These are phyloP conservation scores for Mycena indigotica DNA, from an alignment of 768 basidiomycete genomes.

Conservation along the genomic window DNA sequence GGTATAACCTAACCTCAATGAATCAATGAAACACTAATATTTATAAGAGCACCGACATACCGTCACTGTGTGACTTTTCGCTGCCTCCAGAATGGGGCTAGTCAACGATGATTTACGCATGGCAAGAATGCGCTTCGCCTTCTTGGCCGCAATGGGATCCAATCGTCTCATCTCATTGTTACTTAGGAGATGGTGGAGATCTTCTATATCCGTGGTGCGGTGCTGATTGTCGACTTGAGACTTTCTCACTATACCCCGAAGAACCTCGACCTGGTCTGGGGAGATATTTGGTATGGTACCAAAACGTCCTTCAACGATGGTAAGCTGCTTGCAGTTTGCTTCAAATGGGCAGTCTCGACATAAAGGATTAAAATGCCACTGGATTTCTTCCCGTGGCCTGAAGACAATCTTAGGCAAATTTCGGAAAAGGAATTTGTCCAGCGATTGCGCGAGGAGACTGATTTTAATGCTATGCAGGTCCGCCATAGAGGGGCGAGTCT, in stretches of 20 bases:
- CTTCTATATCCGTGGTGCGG: slow-evolving; percentile 47
- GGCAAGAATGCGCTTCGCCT: slow-evolving; percentile 42
- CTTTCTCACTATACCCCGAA: slow-evolving; percentile 41
- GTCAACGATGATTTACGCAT: slow-evolving; percentile 11
- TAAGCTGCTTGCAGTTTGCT: slow-evolving; percentile 36
- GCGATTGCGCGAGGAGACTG: slow-evolving; percentile 40
- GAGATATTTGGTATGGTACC: slow-evolving; percentile 53
- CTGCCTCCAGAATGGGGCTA: slow-evolving; percentile 46
- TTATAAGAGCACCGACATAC: slow-evolving; percentile 27
- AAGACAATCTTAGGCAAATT: slow-evolving; percentile 44
- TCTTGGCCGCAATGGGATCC: slow-evolving; percentile 41
- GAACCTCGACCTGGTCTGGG: slow-evolving; percentile 40
- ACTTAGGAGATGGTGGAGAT: slow-evolving; percentile 41
- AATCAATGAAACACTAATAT: neutral
- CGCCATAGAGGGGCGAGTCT: slow-evolving; percentile 34
- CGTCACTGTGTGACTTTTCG: slow-evolving; percentile 34
- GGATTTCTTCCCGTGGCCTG: slow-evolving; percentile 33
- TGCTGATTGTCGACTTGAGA: slow-evolving; percentile 14
- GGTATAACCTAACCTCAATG: slow-evolving; percentile 38
- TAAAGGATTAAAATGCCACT: slow-evolving; percentile 54
- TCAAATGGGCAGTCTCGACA: slow-evolving; percentile 48
- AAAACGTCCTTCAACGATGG: slow-evolving; percentile 39
- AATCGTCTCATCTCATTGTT: slow-evolving; percentile 34
- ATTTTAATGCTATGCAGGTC: slow-evolving; percentile 44
- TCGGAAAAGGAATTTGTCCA: slow-evolving; percentile 47